A percentile compares a stretch with the other conserved stretches of the same genome.
These are phyloP conservation scores for Venturia oleaginea DNA, from an alignment of 2,329 filamentous ascomycete species.

Conservation along the genomic window DNA sequence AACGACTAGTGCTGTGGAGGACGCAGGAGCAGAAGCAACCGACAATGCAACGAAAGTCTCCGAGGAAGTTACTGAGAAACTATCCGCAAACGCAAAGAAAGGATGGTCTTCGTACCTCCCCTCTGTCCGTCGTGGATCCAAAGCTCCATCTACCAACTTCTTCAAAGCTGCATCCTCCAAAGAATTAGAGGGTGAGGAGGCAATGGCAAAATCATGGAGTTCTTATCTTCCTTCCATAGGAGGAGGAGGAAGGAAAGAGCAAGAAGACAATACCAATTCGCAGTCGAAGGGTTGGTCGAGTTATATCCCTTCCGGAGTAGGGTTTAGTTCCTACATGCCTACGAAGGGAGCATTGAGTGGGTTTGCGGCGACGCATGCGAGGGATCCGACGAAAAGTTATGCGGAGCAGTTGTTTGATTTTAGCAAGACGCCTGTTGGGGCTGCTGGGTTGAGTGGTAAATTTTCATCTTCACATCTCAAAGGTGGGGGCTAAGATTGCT, in stretches of 20 bases:
- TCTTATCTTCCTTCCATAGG: constrained; percentile 14
- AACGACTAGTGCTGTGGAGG: constrained; percentile 8
- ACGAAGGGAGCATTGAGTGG: constrained; percentile 34
- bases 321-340: constrained; percentile 39
- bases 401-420: constrained; percentile 42
- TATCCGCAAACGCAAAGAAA: constrained; percentile 4
- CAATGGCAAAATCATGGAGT: constrained; percentile 13
- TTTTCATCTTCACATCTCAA: neutral
- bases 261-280: constrained; percentile 23
- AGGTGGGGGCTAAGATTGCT: neutral
- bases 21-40: neutral
- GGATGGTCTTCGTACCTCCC: constrained; percentile 31
- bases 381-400: constrained; percentile 40
- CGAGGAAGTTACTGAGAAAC: constrained; percentile 12
- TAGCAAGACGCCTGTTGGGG: constrained; percentile 42
- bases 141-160: constrained; percentile 5
- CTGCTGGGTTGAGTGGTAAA: constrained; percentile 35
- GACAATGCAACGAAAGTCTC: neutral
- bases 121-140: constrained; percentile 20
- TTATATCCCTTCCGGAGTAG: constrained; percentile 39
- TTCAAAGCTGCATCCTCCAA: neutral
- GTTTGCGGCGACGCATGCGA: constrained; percentile 35
- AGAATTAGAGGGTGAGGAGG: neutral
- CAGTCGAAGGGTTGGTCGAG: constrained; percentile 34
- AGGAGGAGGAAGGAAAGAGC: constrained; percentile 17